Percentiles rank a stretch among this genome's conserved stretches.
Conservation (phyloP, 164 flowering plant species). For the Warburgia ugandensis region DNA sequence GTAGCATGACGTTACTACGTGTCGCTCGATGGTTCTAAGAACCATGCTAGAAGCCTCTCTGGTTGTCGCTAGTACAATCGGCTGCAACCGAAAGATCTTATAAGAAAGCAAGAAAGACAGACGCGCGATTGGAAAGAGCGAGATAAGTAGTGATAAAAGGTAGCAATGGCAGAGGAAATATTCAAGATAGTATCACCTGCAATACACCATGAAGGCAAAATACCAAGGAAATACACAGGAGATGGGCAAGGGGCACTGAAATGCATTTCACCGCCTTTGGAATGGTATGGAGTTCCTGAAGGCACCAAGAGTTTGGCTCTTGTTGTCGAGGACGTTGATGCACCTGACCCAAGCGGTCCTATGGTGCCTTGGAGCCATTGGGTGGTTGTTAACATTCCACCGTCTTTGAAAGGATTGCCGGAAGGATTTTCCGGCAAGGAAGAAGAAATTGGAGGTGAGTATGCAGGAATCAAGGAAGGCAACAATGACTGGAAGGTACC, state of each 20-base stretch:
- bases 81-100: too few relatives aligned
- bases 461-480: conserved; percentile 58
- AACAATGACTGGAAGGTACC: conserved; percentile 59
- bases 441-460: conserved; percentile 48
- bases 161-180: conserved; percentile 35
- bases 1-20: too few relatives aligned
- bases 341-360: conserved; percentile 52
- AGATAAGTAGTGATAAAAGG: too few relatives aligned
- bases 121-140: too few relatives aligned
- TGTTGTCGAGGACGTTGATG: conserved; percentile 70
- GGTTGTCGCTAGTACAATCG: too few relatives aligned
- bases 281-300: conserved; percentile 81
- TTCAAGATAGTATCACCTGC: conserved; percentile 42
- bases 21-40: too few relatives aligned
- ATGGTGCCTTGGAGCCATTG: conserved; percentile 66
- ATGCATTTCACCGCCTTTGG: conserved; percentile 70
- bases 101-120: too few relatives aligned
- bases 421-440: conserved; percentile 73
- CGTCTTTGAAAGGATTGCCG: conserved; percentile 59
- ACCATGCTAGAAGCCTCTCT: too few relatives aligned
- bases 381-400: conserved; percentile 74
- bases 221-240: conserved; percentile 59
- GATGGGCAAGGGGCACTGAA: conserved; percentile 76
- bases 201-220: conserved; percentile 41
- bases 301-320: conserved; percentile 63